A percentile compares a stretch with the other conserved stretches of the same genome.
Conservation (phyloP, 2,329 filamentous ascomycete genomes). For the Paraconiothyrium brasiliense region DNA sequence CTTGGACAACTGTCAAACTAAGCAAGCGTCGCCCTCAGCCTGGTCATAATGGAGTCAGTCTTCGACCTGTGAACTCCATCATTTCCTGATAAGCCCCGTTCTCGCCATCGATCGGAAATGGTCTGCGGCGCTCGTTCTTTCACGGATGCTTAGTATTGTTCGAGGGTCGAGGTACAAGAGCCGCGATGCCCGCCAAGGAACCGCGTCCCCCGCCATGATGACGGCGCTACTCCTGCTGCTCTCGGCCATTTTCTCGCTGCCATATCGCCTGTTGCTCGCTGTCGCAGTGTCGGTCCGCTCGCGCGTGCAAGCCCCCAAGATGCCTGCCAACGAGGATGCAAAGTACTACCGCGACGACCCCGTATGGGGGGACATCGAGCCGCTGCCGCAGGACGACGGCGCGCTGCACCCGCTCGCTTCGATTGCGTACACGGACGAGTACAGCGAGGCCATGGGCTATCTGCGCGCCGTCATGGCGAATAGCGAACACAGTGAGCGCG, state of each 20-base stretch:
- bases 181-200: neutral
- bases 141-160: neutral
- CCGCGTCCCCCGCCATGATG: neutral
- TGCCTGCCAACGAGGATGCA: constrained; percentile 8
- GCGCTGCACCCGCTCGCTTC: constrained; percentile 79
- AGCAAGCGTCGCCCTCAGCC: too few relatives aligned
- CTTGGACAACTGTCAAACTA: too few relatives aligned
- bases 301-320: constrained; percentile 3
- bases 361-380: constrained; percentile 83
- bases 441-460: constrained; percentile 92
- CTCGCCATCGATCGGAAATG: too few relatives aligned
- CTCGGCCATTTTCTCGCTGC: constrained; percentile 3
- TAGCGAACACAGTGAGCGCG: constrained; percentile 83
- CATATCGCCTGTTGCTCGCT: constrained; percentile 13
- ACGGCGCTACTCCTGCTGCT: neutral
- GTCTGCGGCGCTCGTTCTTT: neutral
- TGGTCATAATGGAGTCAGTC: too few relatives aligned
- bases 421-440: constrained; percentile 90
- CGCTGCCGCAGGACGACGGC: constrained; percentile 85
- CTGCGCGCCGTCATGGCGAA: constrained; percentile 91
- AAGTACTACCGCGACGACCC: constrained; percentile 71
- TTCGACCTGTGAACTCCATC: too few relatives aligned
- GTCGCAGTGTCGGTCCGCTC: constrained; percentile 5
- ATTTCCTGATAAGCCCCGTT: too few relatives aligned
- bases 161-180: neutral